A percentile compares a stretch with the other conserved stretches of the same genome.
These are phyloP conservation scores for Nematodospora valgi DNA, from an alignment of 805 yeast genomes.

Conservation along the genomic window DNA sequence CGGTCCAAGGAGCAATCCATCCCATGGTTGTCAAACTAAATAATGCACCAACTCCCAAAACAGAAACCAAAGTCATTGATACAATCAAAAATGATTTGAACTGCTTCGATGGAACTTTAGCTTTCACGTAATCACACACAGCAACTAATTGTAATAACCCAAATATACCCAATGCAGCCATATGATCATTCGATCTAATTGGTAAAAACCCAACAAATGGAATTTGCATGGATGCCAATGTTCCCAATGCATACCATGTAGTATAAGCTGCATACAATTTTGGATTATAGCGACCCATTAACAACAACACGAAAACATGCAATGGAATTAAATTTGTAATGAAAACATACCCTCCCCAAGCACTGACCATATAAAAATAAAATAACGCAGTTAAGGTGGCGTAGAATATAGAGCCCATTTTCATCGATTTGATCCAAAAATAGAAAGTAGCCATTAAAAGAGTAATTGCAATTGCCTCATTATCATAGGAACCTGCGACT, in stretches of 20 bases:
- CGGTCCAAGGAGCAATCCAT: constrained; percentile 98
- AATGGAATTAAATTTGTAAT: constrained; percentile 96
- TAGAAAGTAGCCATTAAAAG: constrained; percentile 92
- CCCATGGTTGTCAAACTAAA: constrained; percentile 84
- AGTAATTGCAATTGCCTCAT: constrained; percentile 98
- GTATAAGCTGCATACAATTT: constrained; percentile 86
- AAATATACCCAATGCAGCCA: constrained; percentile 97
- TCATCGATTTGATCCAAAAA: constrained; percentile 92
- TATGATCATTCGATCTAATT: constrained; percentile 94
- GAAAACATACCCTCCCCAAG: constrained; percentile 99
- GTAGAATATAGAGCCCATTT: constrained; percentile 83
- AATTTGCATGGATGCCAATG: constrained; percentile 98
- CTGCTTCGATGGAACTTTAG: constrained; percentile 66
- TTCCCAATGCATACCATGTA: constrained; percentile 96
- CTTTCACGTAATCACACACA: constrained; percentile 75
- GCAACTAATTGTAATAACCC: constrained; percentile 91
- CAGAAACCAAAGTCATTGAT: constrained; percentile 52
- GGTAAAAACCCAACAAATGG: constrained; percentile 98
- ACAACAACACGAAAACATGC: constrained; percentile 83
- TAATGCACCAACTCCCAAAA: constrained; percentile 66
- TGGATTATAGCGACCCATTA: constrained; percentile 92
- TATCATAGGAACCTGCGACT: constrained; percentile 98
- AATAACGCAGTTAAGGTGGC: constrained; percentile 80
- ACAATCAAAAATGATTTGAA: constrained; percentile 68
- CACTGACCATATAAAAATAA: constrained; percentile 98